These are phyloP conservation scores for Saccharomyces mikatae DNA, from an alignment of 805 yeast genomes.

Conservation along the genomic window DNA sequence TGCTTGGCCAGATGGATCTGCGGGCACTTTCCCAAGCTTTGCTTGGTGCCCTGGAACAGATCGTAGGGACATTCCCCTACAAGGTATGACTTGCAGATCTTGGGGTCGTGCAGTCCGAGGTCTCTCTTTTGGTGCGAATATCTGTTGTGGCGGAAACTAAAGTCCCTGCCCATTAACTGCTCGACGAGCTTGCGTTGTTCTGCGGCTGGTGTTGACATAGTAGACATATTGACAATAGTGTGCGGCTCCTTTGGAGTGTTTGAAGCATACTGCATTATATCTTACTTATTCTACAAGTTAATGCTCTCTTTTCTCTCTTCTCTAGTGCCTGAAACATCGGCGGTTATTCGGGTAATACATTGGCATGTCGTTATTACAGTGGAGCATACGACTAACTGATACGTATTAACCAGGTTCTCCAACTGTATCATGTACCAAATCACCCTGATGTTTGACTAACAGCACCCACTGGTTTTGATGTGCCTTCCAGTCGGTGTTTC, in stretches of 20 bases:
- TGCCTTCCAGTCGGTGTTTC: not conserved
- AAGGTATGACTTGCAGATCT: conserved; percentile 73
- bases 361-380: not conserved
- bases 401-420: not conserved
- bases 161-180: conserved; percentile 54
- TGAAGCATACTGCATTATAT: not conserved
- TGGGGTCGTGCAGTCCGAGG: conserved; percentile 40
- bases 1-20: conserved; percentile 66
- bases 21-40: conserved; percentile 75
- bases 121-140: conserved; percentile 6
- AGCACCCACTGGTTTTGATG: not conserved
- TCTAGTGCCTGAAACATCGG: not conserved
- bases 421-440: not conserved
- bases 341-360: not conserved
- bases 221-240: conserved; percentile 18
- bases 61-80: conserved; percentile 86
- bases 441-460: not conserved
- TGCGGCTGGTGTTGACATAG: conserved; percentile 50
- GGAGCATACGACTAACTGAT: not conserved
- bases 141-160: conserved; percentile 11
- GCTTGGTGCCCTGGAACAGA: conserved; percentile 71
- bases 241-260: not conserved
- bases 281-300: not conserved
- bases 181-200: conserved; percentile 68
- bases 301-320: not conserved